A percentile compares a stretch with the other conserved stretches of the same genome.
Conservation (phyloP, 441 rosid species). For the Corymbia calophylla region DNA sequence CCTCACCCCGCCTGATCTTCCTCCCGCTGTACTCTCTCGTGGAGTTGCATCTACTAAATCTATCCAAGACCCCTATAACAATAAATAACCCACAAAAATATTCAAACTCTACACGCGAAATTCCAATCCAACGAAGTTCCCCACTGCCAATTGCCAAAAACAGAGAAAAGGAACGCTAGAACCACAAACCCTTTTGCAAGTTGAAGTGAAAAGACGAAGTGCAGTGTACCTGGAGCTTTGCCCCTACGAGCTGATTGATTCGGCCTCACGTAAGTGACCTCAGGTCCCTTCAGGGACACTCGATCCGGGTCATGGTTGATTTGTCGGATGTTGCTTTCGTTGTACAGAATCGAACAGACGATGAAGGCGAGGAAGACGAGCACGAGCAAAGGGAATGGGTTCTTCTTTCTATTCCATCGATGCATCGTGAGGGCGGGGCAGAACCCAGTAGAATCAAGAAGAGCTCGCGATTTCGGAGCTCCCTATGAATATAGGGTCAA, state of each 20-base stretch:
- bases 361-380: conserved; percentile 40
- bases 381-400: conserved; percentile 47
- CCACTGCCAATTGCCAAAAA: background rate
- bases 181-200: background rate
- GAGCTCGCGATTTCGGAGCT: background rate
- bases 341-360: conserved; percentile 41
- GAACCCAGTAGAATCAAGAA: background rate
- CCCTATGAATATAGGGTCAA: background rate
- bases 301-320: conserved; percentile 34
- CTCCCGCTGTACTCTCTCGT: conserved; percentile 59
- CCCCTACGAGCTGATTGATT: conserved; percentile 25
- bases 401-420: conserved; percentile 69
- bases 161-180: background rate
- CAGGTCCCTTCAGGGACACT: conserved; percentile 3
- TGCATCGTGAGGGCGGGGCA: conserved; percentile 24
- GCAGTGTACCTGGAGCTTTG: conserved; percentile 25
- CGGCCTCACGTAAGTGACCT: conserved; percentile 40
- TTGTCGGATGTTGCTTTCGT: conserved; percentile 48
- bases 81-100: background rate
- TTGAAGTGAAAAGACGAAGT: background rate
- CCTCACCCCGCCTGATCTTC: conserved; percentile 49
- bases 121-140: background rate
- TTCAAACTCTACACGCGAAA: background rate
- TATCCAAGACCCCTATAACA: conserved; percentile 57
- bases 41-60: conserved; percentile 68